Conservation (phyloP, 208 protist species). For the Blastocrithidia nonstop region DNA sequence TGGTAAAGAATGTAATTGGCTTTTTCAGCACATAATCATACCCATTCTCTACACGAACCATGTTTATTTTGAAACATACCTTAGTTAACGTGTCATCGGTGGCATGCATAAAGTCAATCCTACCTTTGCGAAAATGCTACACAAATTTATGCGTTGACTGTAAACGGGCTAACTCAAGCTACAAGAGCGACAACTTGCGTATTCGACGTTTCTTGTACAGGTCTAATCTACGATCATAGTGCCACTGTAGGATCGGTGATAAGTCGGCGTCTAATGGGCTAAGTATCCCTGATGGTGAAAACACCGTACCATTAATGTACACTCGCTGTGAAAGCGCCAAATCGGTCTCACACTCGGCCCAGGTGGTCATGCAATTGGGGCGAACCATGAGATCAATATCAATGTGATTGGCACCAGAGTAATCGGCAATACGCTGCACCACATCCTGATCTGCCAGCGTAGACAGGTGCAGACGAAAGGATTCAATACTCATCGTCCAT, state of each 20-base stretch:
- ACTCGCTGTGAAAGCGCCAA: slow-evolving; percentile 54
- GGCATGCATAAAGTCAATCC: slow-evolving; percentile 73
- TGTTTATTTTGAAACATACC: slow-evolving; percentile 39
- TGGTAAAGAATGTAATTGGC: slow-evolving; percentile 82
- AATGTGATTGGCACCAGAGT: slow-evolving; percentile 82
- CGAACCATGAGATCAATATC: slow-evolving; percentile 77
- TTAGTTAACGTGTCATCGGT: slow-evolving; percentile 63
- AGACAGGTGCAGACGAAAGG: slow-evolving; percentile 61
- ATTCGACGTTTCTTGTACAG: slow-evolving; percentile 75
- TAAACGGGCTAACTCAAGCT: slow-evolving; percentile 43
- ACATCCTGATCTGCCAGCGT: slow-evolving; percentile 47
- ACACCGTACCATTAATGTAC: slow-evolving; percentile 78
- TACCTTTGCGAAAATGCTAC: slow-evolving; percentile 59
- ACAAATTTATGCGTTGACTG: slow-evolving; percentile 76
- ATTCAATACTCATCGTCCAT: slow-evolving; percentile 59
- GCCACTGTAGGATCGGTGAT: slow-evolving; percentile 71
- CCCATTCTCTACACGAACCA: slow-evolving; percentile 55
- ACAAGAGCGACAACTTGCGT: slow-evolving; percentile 51
- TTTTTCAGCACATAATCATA: slow-evolving; percentile 81
- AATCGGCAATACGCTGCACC: slow-evolving; percentile 80
- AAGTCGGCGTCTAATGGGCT: slow-evolving; percentile 61
- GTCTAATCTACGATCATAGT: slow-evolving; percentile 81
- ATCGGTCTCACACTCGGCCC: slow-evolving; percentile 61
- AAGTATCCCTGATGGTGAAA: slow-evolving; percentile 66
- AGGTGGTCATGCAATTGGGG: slow-evolving; percentile 30